Evolutionary conservation across 1,139 yeast genomes (phyloP).

Genomic region (Saccharomycopsis hybrid): DNA sequence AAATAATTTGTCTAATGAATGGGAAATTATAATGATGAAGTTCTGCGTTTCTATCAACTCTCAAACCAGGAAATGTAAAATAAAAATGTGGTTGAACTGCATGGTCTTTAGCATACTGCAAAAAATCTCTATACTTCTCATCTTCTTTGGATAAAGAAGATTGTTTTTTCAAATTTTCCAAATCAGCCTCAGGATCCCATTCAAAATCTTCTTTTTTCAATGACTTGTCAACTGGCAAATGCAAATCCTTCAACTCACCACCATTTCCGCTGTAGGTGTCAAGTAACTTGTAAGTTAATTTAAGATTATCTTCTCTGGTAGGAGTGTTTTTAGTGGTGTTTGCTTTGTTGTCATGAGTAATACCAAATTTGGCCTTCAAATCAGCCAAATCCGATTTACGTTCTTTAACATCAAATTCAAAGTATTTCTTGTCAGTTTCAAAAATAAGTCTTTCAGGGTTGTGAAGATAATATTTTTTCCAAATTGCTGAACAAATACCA

Average conservation of each 20-base stretch:
- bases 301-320: constrained; percentile 15
- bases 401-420: constrained; percentile 24
- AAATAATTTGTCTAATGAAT: constrained; percentile 38
- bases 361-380: constrained; percentile 10
- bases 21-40: constrained; percentile 40
- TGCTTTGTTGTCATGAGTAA: not conserved
- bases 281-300: constrained; percentile 21
- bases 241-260: constrained; percentile 12
- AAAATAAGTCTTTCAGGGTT: constrained; percentile 26
- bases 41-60: constrained; percentile 37
- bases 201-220: constrained; percentile 9
- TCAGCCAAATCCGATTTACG: constrained; percentile 21
- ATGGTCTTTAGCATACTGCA: constrained; percentile 24
- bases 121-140: constrained; percentile 24
- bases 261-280: constrained; percentile 11
- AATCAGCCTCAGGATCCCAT: constrained; percentile 17
- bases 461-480: constrained; percentile 23
- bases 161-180: constrained; percentile 4
- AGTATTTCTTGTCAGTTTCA: constrained; percentile 26
- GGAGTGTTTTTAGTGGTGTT: not conserved
- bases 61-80: constrained; percentile 43
- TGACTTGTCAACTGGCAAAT: constrained; percentile 1
- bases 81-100: constrained; percentile 25
- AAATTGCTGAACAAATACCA: constrained; percentile 27
- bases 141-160: constrained; percentile 20